Percentiles rank a stretch among this genome's conserved stretches.
phyloP scores from a whole-genome alignment of 2,329 filamentous ascomycete species.

The Helicocarpus griseus region DNA sequence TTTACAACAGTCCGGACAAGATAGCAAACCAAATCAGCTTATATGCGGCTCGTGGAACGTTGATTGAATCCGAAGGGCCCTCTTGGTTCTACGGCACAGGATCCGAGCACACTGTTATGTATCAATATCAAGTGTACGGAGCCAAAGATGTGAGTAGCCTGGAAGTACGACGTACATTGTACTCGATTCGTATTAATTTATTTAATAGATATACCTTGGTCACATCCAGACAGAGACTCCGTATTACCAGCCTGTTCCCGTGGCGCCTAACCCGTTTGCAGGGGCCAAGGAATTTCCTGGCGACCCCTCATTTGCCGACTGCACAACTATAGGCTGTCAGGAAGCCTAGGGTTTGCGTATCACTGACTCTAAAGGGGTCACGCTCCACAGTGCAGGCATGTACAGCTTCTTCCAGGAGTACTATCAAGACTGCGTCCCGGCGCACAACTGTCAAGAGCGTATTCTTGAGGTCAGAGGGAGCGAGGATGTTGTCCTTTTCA shows the following conservation, averaged over 20 bases:
- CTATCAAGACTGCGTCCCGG: constrained; percentile 38
- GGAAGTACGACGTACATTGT: not conserved
- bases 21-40: constrained; percentile 6
- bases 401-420: constrained; percentile 57
- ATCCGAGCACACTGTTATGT: constrained; percentile 58
- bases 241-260: constrained; percentile 60
- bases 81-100: constrained; percentile 57
- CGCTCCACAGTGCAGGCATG: constrained; percentile 54
- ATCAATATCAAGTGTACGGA: constrained; percentile 57
- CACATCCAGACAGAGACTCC: constrained; percentile 61
- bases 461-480: constrained; percentile 14
- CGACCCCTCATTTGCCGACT: constrained; percentile 44
- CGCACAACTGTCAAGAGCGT: constrained; percentile 39
- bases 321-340: constrained; percentile 25
- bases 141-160: constrained; percentile 39
- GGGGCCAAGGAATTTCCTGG: constrained; percentile 28
- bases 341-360: constrained; percentile 57
- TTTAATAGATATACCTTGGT: constrained; percentile 34
- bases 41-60: constrained; percentile 5
- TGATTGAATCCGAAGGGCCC: constrained; percentile 17
- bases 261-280: constrained; percentile 48
- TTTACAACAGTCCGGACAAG: constrained; percentile 1
- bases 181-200: constrained; percentile 34
- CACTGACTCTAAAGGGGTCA: constrained; percentile 45
- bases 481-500: constrained; percentile 15